Percentiles rank a stretch among this genome's conserved stretches.
Conservation (phyloP, 2,329 filamentous ascomycete species). For the Penicillium vulpinum region DNA sequence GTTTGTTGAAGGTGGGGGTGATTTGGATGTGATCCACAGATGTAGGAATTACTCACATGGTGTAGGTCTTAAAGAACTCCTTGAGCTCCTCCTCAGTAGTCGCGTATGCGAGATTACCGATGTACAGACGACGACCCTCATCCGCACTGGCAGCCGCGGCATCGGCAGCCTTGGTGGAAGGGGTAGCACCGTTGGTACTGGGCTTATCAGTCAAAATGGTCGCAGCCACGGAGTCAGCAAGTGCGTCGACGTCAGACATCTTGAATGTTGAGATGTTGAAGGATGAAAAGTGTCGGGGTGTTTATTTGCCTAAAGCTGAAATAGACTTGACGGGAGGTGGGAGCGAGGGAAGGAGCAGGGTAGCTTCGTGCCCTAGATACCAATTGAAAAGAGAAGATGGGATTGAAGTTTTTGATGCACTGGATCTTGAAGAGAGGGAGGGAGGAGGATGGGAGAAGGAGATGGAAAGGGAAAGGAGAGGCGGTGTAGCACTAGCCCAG, state of each 20-base stretch:
- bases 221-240: conserved; percentile 66
- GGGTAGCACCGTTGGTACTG: conserved; percentile 56
- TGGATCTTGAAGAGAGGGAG: conserved; percentile 26
- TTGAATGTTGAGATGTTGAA: conserved; percentile 46
- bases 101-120: conserved; percentile 99
- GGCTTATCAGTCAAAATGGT: conserved; percentile 60
- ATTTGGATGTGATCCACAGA: background rate
- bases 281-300: conserved; percentile 36
- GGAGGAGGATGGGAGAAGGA: conserved; percentile 20
- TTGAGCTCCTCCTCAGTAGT: conserved; percentile 99
- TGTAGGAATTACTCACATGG: conserved; percentile 72
- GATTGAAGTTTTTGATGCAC: conserved; percentile 21
- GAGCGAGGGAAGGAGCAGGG: conserved; percentile 56
- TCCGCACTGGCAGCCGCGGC: conserved; percentile 95
- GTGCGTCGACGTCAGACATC: conserved; percentile 83
- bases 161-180: conserved; percentile 72
- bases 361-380: conserved; percentile 88
- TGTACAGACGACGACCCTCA: conserved; percentile 98
- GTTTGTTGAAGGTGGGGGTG: background rate
- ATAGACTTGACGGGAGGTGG: conserved; percentile 62
- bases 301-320: conserved; percentile 20
- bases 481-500: conserved; percentile 23
- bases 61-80: conserved; percentile 99
- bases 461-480: conserved; percentile 24
- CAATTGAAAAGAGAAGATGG: conserved; percentile 27